phyloP scores from a whole-genome alignment of 352 stramenopile species.

The Globisporangium alternatum region DNA sequence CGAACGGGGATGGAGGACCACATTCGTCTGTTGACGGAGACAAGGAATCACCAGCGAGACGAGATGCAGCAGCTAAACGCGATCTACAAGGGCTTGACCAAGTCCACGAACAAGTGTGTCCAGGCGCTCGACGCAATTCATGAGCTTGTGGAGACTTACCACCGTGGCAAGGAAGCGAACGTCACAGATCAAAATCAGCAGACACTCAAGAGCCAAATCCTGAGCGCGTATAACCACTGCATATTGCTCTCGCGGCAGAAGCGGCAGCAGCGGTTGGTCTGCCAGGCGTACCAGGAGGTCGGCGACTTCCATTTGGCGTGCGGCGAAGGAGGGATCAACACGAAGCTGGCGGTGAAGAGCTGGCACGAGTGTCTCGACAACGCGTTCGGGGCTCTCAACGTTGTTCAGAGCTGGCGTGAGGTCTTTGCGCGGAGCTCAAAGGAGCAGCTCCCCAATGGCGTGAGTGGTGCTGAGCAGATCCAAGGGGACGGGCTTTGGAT shows the following conservation, averaged over 20 bases:
- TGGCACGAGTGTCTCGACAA: slow-evolving; percentile 80
- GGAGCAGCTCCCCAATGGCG: slow-evolving; percentile 18
- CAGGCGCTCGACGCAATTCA: slow-evolving; percentile 52
- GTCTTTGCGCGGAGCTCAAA: slow-evolving; percentile 25
- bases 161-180: slow-evolving; percentile 15
- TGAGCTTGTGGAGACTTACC: slow-evolving; percentile 43
- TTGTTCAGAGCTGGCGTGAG: slow-evolving; percentile 47
- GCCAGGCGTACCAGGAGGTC: slow-evolving; percentile 60
- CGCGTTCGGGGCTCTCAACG: slow-evolving; percentile 54
- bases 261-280: slow-evolving; percentile 48
- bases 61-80: slow-evolving; percentile 25
- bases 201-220: slow-evolving; percentile 25
- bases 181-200: neutral
- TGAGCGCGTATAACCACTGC: slow-evolving; percentile 44
- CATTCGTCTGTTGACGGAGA: slow-evolving; percentile 27
- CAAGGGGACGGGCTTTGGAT: slow-evolving; percentile 58
- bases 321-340: slow-evolving; percentile 1
- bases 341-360: slow-evolving; percentile 40
- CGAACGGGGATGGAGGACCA: slow-evolving; percentile 37
- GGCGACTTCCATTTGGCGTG: slow-evolving; percentile 70
- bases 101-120: slow-evolving; percentile 60
- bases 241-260: slow-evolving; percentile 64
- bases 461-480: slow-evolving; percentile 27
- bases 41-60: slow-evolving; percentile 22
- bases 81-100: slow-evolving; percentile 29